Evolutionary conservation across 257 asterid genomes (phyloP), one percentile per base, ranked within the genome.

Genomic region (Penstemon davidsonii): DNA sequence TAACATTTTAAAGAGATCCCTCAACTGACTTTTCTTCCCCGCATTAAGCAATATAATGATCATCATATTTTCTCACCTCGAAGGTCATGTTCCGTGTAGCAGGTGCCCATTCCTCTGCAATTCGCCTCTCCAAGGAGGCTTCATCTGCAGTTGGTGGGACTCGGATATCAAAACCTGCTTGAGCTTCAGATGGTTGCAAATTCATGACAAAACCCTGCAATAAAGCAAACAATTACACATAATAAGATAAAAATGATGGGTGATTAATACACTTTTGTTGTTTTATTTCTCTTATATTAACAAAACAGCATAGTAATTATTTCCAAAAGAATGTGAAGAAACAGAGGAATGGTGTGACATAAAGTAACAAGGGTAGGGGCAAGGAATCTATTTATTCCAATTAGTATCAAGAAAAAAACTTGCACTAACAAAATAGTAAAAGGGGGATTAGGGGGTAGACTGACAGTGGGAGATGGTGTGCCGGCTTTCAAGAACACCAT

Each of bases 61-160:
- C 33, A 33, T 42, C 12, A 40, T n/a, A 39, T 77, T 67, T 68
- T 69, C 75, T 70, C 79, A 90, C 98, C 96, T 94, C 91, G 72
- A 81, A 94, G 51, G 96, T 87, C 99, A 91, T 91, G 75, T 94
- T 94, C 44, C 91, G 91, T 12, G 87, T 76, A 76, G 80, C 74
- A 68, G 99, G 99, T 12, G 97, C 97, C 99, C 97, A 94, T 84
- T 94, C 99, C 86, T 88, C 99, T 42, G 81, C 85, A 70, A 91
- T 78, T 77, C 95, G 85, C 75, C 82, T 84, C 86, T 94, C 99
- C 80, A 94, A 75, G 82, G 96, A 80, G 53, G 36, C 86, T 72
- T 55, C 78, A 80, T 94, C 96, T 36, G 82, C 88, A 11, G 88
- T 88, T 70, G 99, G 96, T 60, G 99, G 97, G 67, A 90, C 81